Percentiles rank a stretch among this genome's conserved stretches.
Evolutionary conservation across 345 rosid species (phyloP).

Genomic region (Euphorbia tirucalli): DNA sequence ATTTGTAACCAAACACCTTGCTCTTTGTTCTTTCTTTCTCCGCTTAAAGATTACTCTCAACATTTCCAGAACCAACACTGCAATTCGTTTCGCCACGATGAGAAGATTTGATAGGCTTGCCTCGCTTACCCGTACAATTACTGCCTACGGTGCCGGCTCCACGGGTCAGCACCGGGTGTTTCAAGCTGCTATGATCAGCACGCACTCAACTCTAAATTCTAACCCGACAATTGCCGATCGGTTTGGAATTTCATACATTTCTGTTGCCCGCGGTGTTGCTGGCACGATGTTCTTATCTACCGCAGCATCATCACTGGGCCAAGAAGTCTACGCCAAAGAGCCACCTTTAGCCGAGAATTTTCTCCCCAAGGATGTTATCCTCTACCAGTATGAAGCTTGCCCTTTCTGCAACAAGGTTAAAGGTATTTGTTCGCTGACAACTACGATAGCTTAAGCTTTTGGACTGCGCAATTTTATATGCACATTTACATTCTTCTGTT

Average conservation of each 20-base stretch:
- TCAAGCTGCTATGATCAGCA: constrained; percentile 37
- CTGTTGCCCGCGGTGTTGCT: constrained; percentile 37
- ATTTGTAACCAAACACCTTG: not conserved
- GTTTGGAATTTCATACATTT: constrained; percentile 30
- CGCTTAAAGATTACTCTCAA: not conserved
- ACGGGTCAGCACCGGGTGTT: constrained; percentile 34
- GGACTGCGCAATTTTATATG: not conserved
- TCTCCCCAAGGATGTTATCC: constrained; percentile 61
- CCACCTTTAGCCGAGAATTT: constrained; percentile 54
- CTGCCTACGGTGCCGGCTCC: constrained; percentile 13
- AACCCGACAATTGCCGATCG: constrained; percentile 31
- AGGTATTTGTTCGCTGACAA: constrained; percentile 37
- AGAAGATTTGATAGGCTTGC: constrained; percentile 51
- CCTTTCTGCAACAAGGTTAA: constrained; percentile 96
- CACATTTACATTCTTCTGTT: no score
- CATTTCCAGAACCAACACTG: not conserved
- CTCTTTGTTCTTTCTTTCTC: not conserved
- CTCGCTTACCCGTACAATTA: constrained; percentile 36
- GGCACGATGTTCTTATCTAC: constrained; percentile 52
- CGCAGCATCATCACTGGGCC: constrained; percentile 46
- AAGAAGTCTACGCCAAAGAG: constrained; percentile 60
- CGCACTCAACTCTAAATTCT: constrained; percentile 23
- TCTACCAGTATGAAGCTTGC: constrained; percentile 95
- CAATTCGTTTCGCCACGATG: constrained; percentile 28
- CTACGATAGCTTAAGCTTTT: not conserved